phyloP scores from a whole-genome alignment of 345 rosid genomes.

The Bruguiera parviflora region DNA sequence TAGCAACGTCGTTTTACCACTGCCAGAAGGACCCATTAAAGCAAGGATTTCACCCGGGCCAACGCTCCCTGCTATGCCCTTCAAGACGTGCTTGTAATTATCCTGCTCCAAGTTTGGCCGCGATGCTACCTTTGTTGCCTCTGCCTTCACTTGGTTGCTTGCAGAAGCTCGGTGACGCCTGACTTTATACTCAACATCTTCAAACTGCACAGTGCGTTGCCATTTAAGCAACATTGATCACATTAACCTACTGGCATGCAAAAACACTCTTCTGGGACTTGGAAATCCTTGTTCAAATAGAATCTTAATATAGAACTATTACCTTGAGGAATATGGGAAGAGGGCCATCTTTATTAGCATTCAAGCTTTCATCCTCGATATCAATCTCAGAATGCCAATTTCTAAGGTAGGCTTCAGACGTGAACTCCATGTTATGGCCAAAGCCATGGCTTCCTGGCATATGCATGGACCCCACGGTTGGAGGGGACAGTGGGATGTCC shows the following conservation, averaged over 20 bases:
- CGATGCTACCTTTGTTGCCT: constrained; percentile 62
- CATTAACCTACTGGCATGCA: no score
- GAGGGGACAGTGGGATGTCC: constrained; percentile 45
- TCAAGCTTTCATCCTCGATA: constrained; percentile 45
- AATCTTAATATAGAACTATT: not conserved
- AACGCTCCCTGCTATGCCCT: constrained; percentile 84
- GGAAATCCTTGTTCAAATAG: no score
- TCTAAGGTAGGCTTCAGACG: constrained; percentile 72
- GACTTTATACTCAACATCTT: constrained; percentile 81
- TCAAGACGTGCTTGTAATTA: constrained; percentile 69
- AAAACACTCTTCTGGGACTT: no score
- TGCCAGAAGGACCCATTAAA: constrained; percentile 97
- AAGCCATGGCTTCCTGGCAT: constrained; percentile 74
- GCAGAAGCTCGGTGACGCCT: constrained; percentile 37
- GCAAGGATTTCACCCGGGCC: constrained; percentile 95
- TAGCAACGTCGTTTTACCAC: constrained; percentile 89
- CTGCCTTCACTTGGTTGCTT: constrained; percentile 55
- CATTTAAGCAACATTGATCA: no score
- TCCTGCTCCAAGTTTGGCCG: constrained; percentile 51
- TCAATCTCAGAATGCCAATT: constrained; percentile 64
- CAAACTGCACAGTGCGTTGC: constrained; percentile 47
- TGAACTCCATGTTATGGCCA: constrained; percentile 73
- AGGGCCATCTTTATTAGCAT: constrained; percentile 48
- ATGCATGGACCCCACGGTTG: constrained; percentile 66
- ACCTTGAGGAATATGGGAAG: constrained; percentile 92